Conservation (phyloP, 164 flowering plant genomes). For the Cinnamomum chago region DNA sequence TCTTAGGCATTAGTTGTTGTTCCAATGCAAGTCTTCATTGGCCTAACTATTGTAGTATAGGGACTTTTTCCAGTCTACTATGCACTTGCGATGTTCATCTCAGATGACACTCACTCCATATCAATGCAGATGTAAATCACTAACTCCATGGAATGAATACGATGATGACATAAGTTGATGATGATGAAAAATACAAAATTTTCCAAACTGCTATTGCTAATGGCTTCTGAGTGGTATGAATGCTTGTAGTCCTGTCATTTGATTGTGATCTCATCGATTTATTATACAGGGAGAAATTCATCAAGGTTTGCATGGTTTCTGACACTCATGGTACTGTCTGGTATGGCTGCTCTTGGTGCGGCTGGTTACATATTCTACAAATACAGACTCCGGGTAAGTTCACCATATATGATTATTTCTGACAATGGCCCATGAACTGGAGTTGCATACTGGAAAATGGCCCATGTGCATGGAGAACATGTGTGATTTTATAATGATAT, state of each 20-base stretch:
- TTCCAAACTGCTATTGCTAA: too few relatives aligned
- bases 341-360: conserved; percentile 35
- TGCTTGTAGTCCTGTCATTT: neutral
- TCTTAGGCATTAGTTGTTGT: too few relatives aligned
- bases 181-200: too few relatives aligned
- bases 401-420: neutral
- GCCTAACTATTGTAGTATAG: too few relatives aligned
- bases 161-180: too few relatives aligned
- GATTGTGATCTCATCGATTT: neutral
- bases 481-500: neutral
- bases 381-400: conserved; percentile 75
- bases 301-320: conserved; percentile 56
- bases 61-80: too few relatives aligned
- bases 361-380: conserved; percentile 93
- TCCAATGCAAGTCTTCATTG: too few relatives aligned
- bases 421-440: neutral
- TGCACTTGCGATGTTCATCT: too few relatives aligned
- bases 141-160: too few relatives aligned
- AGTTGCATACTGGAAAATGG: neutral
- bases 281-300: conserved; percentile 41
- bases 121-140: too few relatives aligned
- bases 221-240: neutral
- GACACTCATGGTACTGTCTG: conserved; percentile 47
- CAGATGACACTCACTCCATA: too few relatives aligned
- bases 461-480: neutral